Evolutionary conservation across 1,284 basidiomycete genomes (phyloP), one percentile per base, ranked within the genome.

Genomic region (Anthracocystis panici-leucophaei): DNA sequence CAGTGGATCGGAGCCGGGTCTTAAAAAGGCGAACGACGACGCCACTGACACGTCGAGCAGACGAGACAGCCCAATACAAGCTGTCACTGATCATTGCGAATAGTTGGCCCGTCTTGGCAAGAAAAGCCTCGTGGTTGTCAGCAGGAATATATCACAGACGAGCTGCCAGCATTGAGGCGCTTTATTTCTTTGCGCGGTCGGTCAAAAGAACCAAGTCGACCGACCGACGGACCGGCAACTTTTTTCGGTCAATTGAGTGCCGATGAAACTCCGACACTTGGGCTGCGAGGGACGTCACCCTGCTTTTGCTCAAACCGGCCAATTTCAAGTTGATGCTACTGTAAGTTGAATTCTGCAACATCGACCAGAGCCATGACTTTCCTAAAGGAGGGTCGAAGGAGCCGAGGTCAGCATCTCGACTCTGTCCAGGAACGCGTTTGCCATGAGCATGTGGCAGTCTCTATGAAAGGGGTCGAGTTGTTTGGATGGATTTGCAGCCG

Each of bases 381-480:
- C 33, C 33, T 11, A 33, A 33, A 33, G 6, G 33, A 33, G 33
- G 33, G 7, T 33, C 33, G 38, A 40, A 14, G 38, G 14, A 16
- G 40, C 14, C 40, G 40, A 41, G 40, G 6, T 20, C 29, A 21
- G 7, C 3, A 35, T 31, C n/a, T 48, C 20, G 31, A 57, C 9
- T 11, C 45, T 57, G 29, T 40, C 25, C 55, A 57, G 55, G 55
- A 57, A 57, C 55, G 27, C 33, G 33, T 23, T 50, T n/a, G 10
- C 21, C 23, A 25, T 33, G 55, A 40, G 18, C 56, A 57, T 49
- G 56, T 57, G 56, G 46, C 55, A 48, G 33, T 21, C 38, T 31
- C 27, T 29, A 48, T 31, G 46, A 48, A 12, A 27, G 10, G 7
- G 21, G 9, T 21, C 45, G 25, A 46, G 14, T 16, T 31, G 14